Evolutionary conservation across 306 rosid species (phyloP).

Genomic region (Purshia tridentata): DNA sequence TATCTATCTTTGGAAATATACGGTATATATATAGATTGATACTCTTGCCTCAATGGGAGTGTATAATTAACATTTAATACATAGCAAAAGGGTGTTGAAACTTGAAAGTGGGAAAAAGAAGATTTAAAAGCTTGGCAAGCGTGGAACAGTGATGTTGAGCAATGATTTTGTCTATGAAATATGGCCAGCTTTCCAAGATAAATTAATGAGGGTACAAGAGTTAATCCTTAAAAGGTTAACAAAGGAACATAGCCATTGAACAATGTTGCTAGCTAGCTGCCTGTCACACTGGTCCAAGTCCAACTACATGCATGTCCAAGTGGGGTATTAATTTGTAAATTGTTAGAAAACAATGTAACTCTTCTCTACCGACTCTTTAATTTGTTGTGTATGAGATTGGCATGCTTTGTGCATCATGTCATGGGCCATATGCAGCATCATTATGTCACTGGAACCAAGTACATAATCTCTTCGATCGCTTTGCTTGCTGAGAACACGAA

Average conservation of each 20-base stretch:
- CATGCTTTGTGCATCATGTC: constrained; percentile 38
- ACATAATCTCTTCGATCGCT: constrained; percentile 30
- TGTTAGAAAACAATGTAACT: constrained; percentile 13
- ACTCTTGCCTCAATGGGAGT: constrained; percentile 5
- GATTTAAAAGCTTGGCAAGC: constrained; percentile 28
- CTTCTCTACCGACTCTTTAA: constrained; percentile 2
- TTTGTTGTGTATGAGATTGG: neutral
- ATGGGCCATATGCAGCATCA: constrained; percentile 48
- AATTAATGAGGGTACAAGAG: neutral
- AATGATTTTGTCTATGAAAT: constrained; percentile 49
- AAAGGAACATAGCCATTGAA: constrained; percentile 28
- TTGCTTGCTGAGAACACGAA: constrained; percentile 43
- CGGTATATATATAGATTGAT: neutral
- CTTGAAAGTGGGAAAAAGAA: constrained; percentile 23
- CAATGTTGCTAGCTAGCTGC: constrained; percentile 17
- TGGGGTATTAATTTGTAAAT: neutral
- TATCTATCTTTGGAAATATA: neutral
- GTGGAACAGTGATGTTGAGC: constrained; percentile 39
- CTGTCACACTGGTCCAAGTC: neutral
- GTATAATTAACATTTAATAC: constrained; percentile 15
- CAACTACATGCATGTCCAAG: too few relatives aligned
- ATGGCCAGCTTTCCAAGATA: constrained; percentile 39
- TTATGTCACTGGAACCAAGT: constrained; percentile 47
- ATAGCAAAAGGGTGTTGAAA: constrained; percentile 23
- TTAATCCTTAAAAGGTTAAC: constrained; percentile 2